phyloP scores from a whole-genome alignment of 1,139 yeast genomes.

The Saccharomyces hybrid region DNA sequence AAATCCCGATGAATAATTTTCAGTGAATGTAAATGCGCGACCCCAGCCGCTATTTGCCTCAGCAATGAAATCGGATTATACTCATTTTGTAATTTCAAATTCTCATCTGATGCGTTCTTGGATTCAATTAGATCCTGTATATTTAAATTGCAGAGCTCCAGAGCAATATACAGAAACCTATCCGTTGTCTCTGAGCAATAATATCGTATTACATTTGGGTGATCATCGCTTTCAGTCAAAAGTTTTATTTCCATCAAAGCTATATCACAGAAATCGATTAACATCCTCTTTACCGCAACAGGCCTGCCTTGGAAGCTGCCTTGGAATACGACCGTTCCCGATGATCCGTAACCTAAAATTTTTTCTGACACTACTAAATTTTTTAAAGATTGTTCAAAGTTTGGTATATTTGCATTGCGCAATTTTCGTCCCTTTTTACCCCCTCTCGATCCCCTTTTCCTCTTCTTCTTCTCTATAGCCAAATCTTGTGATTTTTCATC shows the following conservation, averaged over 20 bases:
- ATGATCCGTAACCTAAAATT: slow-evolving; percentile 89
- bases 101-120: slow-evolving; percentile 33
- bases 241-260: slow-evolving; percentile 91
- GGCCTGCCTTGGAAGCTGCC: slow-evolving; percentile 89
- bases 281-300: slow-evolving; percentile 92
- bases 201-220: slow-evolving; percentile 88
- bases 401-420: slow-evolving; percentile 11
- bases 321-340: slow-evolving; percentile 88
- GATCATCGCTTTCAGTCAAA: slow-evolving; percentile 91
- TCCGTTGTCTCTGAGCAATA: slow-evolving; percentile 87
- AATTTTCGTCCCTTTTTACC: slow-evolving; percentile 44
- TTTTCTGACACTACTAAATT: slow-evolving; percentile 61
- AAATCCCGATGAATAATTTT: slow-evolving; percentile 94
- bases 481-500: slow-evolving; percentile 1
- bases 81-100: slow-evolving; percentile 31
- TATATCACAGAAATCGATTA: slow-evolving; percentile 84
- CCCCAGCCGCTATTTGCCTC: slow-evolving; percentile 75
- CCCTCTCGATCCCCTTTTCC: slow-evolving; percentile 85
- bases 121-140: slow-evolving; percentile 75
- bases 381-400: slow-evolving; percentile 31
- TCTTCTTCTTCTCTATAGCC: slow-evolving; percentile 35
- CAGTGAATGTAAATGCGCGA: slow-evolving; percentile 78
- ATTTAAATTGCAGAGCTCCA: slow-evolving; percentile 85
- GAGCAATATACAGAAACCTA: slow-evolving; percentile 82
- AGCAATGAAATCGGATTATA: slow-evolving; percentile 51